Base-by-base conservation (phyloP, 352 stramenopile species). In the Aphanomyces astaci region DNA sequence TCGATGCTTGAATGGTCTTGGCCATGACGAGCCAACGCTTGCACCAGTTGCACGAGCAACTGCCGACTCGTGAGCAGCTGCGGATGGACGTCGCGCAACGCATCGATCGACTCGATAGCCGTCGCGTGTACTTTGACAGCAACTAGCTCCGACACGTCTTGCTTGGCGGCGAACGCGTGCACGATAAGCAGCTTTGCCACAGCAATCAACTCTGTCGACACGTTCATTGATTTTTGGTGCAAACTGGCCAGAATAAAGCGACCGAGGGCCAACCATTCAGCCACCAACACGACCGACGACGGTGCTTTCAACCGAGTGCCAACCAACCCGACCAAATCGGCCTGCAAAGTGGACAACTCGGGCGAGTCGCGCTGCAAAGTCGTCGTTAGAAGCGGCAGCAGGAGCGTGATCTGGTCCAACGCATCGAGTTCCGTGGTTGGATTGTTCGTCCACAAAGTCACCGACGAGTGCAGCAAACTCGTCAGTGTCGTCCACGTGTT, bases 81-180 rank as follows among this genome's bases (percentile, higher is more conserved):
- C 15, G 75, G 64, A 5, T 79, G 71, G 0, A 86, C 79, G 28
- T 84, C 73, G 4, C 68, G 52, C n/a, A 57, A 72, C 24, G 79
- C 66, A 15, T 75, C 60, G 4, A 82, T 62, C 15, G 70, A 51
- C 13, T 49, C 57, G 1, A 64, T 52, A 31, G 77, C 76, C 31
- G 78, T 80, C 66, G 86, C 81, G 17, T 90, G 78, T 11, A 90
- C 64, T 31, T 78, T 75, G 3, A 90, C 53, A 7, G 65, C 72
- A 13, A 77, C 72, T 45, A 87, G 70, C 40, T 80, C 82, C 1
- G 80, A 76, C 30, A 72, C 63, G n/a, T 88, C 81, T 22, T 75
- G 66, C 67, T 90, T 93, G 19, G 80, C 85, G 0, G 78, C 72
- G 48, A 93, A 72, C 0, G 76, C 78, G 66, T 90, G 76, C 9